Conservation (phyloP, 139 green algal genomes). For the Chlorella sp. region DNA sequence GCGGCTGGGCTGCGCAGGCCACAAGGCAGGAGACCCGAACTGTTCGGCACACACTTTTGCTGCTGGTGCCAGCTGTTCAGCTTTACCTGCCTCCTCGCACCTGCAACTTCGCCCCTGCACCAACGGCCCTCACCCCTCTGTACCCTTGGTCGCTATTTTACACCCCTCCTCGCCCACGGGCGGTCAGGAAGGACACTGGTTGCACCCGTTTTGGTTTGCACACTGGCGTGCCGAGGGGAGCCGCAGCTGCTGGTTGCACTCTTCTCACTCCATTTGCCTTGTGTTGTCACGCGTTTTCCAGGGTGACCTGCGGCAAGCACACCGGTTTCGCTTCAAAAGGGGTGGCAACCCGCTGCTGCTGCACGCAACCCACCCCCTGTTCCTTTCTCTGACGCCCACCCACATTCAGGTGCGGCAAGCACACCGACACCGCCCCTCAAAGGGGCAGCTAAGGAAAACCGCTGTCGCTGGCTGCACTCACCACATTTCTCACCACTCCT, state of each 20-base stretch:
- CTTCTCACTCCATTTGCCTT: too few species aligned
- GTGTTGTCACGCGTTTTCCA: too few species aligned
- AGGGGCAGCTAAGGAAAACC: slow-evolving; percentile 30
- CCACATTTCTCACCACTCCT: too few species aligned
- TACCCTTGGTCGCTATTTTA: too few species aligned
- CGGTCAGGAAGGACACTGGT: too few species aligned
- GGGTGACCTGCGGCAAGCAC: slow-evolving; percentile 1
- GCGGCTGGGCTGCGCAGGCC: neutral
- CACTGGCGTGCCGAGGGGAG: too few species aligned
- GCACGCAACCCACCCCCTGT: neutral
- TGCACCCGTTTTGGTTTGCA: too few species aligned
- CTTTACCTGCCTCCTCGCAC: too few species aligned
- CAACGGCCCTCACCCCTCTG: neutral
- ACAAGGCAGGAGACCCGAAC: too few species aligned
- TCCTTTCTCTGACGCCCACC: neutral
- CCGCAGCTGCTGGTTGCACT: too few species aligned
- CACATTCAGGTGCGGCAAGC: slow-evolving; percentile 25
- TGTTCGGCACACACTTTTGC: neutral
- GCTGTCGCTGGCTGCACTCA: slow-evolving; percentile 50
- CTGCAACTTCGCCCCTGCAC: too few species aligned
- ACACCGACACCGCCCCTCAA: slow-evolving; percentile 37
- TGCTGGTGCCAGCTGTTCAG: neutral
- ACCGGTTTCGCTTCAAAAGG: neutral
- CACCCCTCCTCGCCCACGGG: neutral
- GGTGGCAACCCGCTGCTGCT: too few species aligned